Conservation (phyloP, 2,329 filamentous ascomycete genomes). For the Epichloe scottii region DNA sequence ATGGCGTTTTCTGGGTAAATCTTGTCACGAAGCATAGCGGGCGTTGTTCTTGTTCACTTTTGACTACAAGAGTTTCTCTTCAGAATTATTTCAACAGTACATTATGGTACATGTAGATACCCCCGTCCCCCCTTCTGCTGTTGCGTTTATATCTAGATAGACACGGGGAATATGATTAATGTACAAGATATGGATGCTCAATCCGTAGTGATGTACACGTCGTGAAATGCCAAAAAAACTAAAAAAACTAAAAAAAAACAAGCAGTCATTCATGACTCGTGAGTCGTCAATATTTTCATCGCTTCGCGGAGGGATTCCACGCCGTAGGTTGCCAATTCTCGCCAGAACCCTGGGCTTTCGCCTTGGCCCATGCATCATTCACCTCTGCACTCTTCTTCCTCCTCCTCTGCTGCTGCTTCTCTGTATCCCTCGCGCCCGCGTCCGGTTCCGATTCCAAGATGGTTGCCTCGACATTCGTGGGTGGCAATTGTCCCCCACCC, state of each 20-base stretch:
- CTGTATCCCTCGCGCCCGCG: background rate
- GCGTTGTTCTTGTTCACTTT: background rate
- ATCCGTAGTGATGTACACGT: too few relatives aligned
- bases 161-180: background rate
- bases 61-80: background rate
- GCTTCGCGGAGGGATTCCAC: constrained; percentile 37
- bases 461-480: background rate
- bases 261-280: too few relatives aligned
- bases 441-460: background rate
- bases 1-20: background rate
- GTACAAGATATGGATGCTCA: background rate
- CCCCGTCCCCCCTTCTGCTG: background rate
- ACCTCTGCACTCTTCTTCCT: constrained; percentile 7
- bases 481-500: background rate
- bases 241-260: too few relatives aligned
- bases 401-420: background rate
- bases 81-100: background rate
- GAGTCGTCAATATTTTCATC: background rate
- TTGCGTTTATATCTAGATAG: background rate
- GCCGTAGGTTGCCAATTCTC: constrained; percentile 56
- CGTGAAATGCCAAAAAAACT: too few relatives aligned
- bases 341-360: constrained; percentile 33
- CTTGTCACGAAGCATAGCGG: background rate
- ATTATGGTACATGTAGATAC: background rate
- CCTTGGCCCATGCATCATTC: constrained; percentile 46